Evolutionary conservation across 2,329 filamentous ascomycete species (phyloP).

Genomic region (Tolypocladium guangdongense): DNA sequence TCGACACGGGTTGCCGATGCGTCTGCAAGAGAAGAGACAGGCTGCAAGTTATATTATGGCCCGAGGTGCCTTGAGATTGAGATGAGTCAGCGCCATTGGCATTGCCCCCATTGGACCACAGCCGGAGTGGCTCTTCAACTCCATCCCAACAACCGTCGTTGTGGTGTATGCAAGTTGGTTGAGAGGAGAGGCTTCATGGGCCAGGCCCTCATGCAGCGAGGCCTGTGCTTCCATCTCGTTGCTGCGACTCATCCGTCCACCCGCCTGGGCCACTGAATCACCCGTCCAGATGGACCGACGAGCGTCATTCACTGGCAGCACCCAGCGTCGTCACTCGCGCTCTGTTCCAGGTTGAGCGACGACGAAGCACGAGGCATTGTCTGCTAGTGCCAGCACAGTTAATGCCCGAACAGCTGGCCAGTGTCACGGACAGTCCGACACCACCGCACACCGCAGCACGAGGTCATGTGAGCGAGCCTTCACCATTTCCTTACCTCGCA

Average conservation of each 20-base stretch:
- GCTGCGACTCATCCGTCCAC: neutral
- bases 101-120: neutral
- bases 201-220: neutral
- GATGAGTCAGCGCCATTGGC: neutral
- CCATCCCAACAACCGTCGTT: neutral
- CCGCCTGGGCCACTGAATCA: neutral
- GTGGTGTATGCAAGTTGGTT: neutral
- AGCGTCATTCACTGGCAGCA: neutral
- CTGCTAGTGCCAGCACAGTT: neutral
- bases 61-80: neutral
- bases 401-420: neutral
- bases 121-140: no score
- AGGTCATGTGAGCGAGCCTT: neutral
- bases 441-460: neutral
- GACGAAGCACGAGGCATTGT: no score
- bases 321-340: no score
- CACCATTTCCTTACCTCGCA: neutral
- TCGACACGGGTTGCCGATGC: neutral
- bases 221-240: neutral
- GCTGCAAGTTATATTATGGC: no score
- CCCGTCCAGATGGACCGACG: neutral
- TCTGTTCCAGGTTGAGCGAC: no score
- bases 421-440: neutral
- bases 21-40: no score
- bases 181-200: neutral